These are phyloP conservation scores for Decorospora gaudefroyi DNA, from an alignment of 2,329 filamentous ascomycete species.

Conservation along the genomic window DNA sequence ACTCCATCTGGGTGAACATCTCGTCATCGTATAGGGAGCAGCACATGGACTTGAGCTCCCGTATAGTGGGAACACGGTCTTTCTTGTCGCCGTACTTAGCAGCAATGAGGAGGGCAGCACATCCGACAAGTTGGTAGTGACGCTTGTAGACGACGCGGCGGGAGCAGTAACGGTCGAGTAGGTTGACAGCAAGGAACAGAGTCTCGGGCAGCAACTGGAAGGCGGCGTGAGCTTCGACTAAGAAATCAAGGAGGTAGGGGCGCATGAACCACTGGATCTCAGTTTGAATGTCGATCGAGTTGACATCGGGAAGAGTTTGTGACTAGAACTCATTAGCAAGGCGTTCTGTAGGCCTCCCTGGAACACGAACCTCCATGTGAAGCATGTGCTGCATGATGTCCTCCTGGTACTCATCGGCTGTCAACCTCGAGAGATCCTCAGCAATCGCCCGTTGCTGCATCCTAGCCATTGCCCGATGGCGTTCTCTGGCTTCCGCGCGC, in stretches of 20 bases:
- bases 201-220: conserved; percentile 94
- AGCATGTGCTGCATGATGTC: conserved; percentile 94
- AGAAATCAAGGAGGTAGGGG: conserved; percentile 95
- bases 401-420: conserved; percentile 88
- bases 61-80: conserved; percentile 95
- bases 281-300: conserved; percentile 97
- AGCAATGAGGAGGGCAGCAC: conserved; percentile 91
- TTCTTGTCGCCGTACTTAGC: conserved; percentile 99
- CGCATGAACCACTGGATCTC: conserved; percentile 99
- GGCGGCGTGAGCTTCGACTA: conserved; percentile 94
- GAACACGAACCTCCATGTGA: conserved; percentile 77
- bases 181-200: conserved; percentile 92
- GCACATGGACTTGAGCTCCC: conserved; percentile 98
- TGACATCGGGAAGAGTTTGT: conserved; percentile 91
- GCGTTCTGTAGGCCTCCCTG: background rate
- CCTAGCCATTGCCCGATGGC: conserved; percentile 75
- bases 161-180: conserved; percentile 96
- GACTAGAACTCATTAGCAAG: conserved; percentile 55
- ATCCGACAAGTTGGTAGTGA: conserved; percentile 97
- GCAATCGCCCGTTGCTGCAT: conserved; percentile 86
- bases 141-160: conserved; percentile 98
- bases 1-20: conserved; percentile 99
- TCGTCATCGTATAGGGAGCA: conserved; percentile 97
- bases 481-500: conserved; percentile 72
- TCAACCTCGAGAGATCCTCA: conserved; percentile 82